Evolutionary conservation across 345 rosid genomes (phyloP).

Genomic region (Hibiscus syriacus): DNA sequence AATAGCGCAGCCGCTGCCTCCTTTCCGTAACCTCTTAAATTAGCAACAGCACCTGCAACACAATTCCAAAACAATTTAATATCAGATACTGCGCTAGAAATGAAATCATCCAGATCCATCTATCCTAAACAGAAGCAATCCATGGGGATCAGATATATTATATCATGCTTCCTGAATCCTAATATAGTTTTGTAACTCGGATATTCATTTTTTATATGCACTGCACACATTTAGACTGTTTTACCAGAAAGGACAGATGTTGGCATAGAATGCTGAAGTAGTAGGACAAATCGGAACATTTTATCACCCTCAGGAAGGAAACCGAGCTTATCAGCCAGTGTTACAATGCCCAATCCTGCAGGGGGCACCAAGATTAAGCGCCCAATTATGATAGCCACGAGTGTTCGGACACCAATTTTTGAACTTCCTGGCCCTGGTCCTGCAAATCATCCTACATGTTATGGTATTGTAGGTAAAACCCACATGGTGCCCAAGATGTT

Average conservation of each 20-base stretch:
- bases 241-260: constrained; percentile 89
- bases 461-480: not conserved
- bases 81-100: no score
- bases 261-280: constrained; percentile 96
- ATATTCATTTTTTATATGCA: no score
- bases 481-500: not conserved
- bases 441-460: constrained; percentile 23
- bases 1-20: constrained; percentile 95
- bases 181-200: no score
- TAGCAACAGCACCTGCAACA: constrained; percentile 54
- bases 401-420: constrained; percentile 93
- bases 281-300: constrained; percentile 89
- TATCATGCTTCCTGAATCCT: no score
- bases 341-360: constrained; percentile 82
- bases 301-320: constrained; percentile 87
- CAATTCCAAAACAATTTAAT: not conserved
- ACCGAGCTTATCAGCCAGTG: constrained; percentile 93
- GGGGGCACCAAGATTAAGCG: constrained; percentile 87
- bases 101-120: no score
- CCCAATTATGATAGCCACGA: constrained; percentile 71
- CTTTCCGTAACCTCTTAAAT: constrained; percentile 64
- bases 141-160: no score
- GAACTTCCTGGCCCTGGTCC: constrained; percentile 99
- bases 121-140: no score
- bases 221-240: not conserved